A percentile compares a stretch with the other conserved stretches of the same genome.
phyloP scores from a whole-genome alignment of 2,329 filamentous ascomycete species.

The Colletotrichum sp. region DNA sequence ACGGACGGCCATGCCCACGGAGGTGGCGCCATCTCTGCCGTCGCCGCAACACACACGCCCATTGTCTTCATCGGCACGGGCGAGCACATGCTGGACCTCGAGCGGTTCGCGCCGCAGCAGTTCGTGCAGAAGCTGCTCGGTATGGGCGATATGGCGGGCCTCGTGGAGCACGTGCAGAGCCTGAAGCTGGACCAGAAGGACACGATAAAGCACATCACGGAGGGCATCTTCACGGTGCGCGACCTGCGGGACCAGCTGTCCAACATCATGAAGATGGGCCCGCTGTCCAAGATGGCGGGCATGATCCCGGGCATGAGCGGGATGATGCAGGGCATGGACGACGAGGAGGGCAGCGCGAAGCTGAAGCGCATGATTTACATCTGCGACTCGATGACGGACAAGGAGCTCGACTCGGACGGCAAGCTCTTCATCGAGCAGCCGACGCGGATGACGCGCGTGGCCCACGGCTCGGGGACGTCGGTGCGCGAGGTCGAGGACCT shows the following conservation, averaged over 20 bases:
- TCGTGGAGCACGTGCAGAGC: conserved; percentile 96
- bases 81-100: conserved; percentile 94
- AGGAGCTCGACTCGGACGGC: conserved; percentile 94
- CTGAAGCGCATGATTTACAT: conserved; percentile 99
- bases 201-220: conserved; percentile 98
- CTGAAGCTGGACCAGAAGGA: conserved; percentile 97
- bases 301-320: conserved; percentile 97
- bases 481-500: conserved; percentile 95
- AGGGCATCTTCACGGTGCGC: conserved; percentile 94
- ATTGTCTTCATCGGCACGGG: conserved; percentile 98
- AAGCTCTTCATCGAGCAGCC: conserved; percentile 94
- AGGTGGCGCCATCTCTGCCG: conserved; percentile 96
- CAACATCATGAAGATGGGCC: conserved; percentile 99
- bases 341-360: conserved; percentile 92
- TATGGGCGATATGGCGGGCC: conserved; percentile 94
- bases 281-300: conserved; percentile 93
- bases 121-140: conserved; percentile 94
- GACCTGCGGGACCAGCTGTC: conserved; percentile 94
- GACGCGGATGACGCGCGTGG: conserved; percentile 89
- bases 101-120: conserved; percentile 89
- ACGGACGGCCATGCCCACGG: conserved; percentile 95
- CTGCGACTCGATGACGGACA: conserved; percentile 96
- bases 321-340: conserved; percentile 95
- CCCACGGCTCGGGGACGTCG: conserved; percentile 85
- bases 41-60: conserved; percentile 93